phyloP scores from a whole-genome alignment of 257 asterid species.

The Anisodus tanguticus region DNA sequence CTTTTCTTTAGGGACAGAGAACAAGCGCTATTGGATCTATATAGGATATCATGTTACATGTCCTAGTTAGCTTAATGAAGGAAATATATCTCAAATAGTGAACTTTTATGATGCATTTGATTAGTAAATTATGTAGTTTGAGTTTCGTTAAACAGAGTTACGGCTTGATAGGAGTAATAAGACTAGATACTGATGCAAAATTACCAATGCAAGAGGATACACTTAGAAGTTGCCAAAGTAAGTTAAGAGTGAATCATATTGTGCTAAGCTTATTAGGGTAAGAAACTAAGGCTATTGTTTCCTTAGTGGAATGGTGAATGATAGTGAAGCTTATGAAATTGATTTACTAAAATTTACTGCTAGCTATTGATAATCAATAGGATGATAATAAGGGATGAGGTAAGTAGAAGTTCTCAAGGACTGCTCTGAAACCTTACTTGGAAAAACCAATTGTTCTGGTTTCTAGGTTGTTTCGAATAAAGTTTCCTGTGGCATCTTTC shows the following conservation, averaged over 20 bases:
- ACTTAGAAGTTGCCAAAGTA: not conserved
- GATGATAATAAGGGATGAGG: conserved; percentile 9
- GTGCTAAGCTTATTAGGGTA: not conserved
- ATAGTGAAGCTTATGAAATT: not conserved
- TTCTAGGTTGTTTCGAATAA: not conserved
- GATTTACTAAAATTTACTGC: not conserved
- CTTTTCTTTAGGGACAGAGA: not conserved
- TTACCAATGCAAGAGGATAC: not conserved
- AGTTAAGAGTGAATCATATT: not conserved
- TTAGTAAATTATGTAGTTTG: conserved; percentile 4
- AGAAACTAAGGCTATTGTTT: not conserved
- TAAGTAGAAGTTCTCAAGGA: not conserved
- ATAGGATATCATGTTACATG: not conserved
- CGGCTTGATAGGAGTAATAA: not conserved
- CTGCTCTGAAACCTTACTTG: not conserved
- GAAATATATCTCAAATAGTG: not conserved
- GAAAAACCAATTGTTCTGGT: not conserved
- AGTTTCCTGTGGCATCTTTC: conserved; percentile 5
- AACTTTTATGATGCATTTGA: not conserved
- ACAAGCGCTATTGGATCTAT: not conserved
- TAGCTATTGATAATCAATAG: not conserved
- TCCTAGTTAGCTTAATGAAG: not conserved
- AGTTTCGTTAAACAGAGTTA: not conserved
- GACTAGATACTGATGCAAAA: not conserved
- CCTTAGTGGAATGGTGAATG: not conserved